These are phyloP conservation scores for Lomentospora prolificans DNA, from an alignment of 2,329 filamentous ascomycete genomes.

Conservation along the genomic window DNA sequence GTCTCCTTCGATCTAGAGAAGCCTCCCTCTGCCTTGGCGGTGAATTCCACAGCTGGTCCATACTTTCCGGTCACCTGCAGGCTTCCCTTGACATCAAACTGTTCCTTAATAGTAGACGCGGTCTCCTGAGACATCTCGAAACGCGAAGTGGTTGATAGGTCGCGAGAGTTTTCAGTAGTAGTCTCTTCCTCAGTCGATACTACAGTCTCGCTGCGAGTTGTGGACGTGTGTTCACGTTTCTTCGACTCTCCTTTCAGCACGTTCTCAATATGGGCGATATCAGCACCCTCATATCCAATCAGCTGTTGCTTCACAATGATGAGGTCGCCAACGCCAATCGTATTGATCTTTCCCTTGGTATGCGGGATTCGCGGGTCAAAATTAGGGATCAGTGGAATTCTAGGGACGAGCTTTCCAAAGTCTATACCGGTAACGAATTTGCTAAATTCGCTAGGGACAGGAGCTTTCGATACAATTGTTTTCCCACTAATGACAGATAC, in stretches of 20 bases:
- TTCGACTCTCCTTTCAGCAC: background rate
- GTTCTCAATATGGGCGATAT: background rate
- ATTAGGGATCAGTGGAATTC: background rate
- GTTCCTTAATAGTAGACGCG: background rate
- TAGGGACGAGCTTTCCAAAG: background rate
- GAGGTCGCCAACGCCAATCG: background rate
- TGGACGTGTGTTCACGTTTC: background rate
- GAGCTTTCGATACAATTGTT: background rate
- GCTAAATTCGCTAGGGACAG: background rate
- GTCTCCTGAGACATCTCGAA: background rate
- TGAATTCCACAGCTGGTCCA: background rate
- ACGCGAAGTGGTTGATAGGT: background rate
- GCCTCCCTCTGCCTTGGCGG: background rate
- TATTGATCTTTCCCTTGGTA: background rate
- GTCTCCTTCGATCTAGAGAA: background rate
- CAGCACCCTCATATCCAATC: background rate
- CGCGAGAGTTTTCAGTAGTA: background rate
- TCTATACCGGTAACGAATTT: background rate
- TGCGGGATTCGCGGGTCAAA: background rate
- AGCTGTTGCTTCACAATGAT: background rate
- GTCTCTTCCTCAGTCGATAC: background rate
- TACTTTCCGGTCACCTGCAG: background rate
- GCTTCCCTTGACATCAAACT: background rate
- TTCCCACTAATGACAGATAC: background rate
- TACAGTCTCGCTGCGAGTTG: background rate